Base-by-base conservation (phyloP, 2,329 filamentous ascomycete species). In the Venturia nashicola region DNA sequence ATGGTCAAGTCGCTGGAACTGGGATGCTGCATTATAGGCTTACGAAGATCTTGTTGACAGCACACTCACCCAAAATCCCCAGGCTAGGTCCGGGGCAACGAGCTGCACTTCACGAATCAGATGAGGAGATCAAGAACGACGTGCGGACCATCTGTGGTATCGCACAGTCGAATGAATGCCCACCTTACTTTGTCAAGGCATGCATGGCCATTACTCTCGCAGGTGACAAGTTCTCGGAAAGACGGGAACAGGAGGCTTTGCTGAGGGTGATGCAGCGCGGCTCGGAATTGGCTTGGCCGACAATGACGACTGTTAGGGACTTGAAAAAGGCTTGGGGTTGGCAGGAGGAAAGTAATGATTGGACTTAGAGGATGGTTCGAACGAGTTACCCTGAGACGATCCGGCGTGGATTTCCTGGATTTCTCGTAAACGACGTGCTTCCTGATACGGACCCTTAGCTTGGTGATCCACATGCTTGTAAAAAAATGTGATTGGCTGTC, bases 11-110 rank as follows among this genome's bases (percentile, higher is more conserved):
- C 75, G 80, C 81, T 64, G 82, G 84, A 5, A 82, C 83, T 9
- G 85, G 83, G 0, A 75, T 83, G 18, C 83, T 85, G 62, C 83
- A 86, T 70, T 80, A 83, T 67, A 80, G 84, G 64, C 76, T 87
- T 2, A 82, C 83, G 0, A 76, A 79, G 48, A 78, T 86, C 6
- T 78, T 87, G 40, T 76, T 87, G 1, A 74, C 78, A 20, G 80
- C 81, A 27, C 83, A 83, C 66, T 39, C 40, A 2, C 61, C 61
- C 11, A 62, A 48, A n/a, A 54, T 46, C 11, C 61, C 61, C 16
- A 23, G 34, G 9, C 36, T 62, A 34, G 61, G 61, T 12, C 46
- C 61, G 32, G 66, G 72, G 48, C 68, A 77, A 66, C 73, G 70
- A 65, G 73, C 70, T 64, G 77, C 76, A 16, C 69, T 78, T 20